Percentiles rank a stretch among this genome's conserved stretches.
Conservation (phyloP, 2,329 filamentous ascomycete genomes). For the Hymenoscyphus fructigenus region DNA sequence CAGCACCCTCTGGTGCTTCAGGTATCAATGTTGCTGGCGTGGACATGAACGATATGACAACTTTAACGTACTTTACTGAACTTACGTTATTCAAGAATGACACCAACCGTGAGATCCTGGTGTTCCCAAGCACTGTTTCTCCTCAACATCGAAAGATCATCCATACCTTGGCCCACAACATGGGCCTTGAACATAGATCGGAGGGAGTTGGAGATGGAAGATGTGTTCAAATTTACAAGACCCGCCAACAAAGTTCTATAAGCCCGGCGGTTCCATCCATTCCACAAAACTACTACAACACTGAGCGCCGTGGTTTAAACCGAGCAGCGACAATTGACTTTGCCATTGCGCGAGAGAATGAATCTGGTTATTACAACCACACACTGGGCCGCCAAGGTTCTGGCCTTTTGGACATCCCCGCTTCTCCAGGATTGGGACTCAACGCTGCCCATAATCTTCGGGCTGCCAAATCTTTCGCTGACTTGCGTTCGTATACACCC, state of each 20-base stretch:
- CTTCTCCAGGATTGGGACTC: constrained; percentile 65
- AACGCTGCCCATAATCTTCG: constrained; percentile 78
- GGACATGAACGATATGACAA: constrained; percentile 88
- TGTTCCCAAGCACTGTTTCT: constrained; percentile 78
- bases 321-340: constrained; percentile 98
- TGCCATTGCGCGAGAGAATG: constrained; percentile 70
- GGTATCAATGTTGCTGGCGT: constrained; percentile 48
- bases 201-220: constrained; percentile 84
- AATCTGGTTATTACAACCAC: constrained; percentile 68
- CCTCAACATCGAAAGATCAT: constrained; percentile 86
- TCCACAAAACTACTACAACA: constrained; percentile 50
- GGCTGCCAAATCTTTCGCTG: constrained; percentile 94
- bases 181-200: constrained; percentile 87
- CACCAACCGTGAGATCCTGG: constrained; percentile 70
- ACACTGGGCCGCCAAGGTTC: constrained; percentile 78
- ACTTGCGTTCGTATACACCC: constrained; percentile 90
- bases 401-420: constrained; percentile 81
- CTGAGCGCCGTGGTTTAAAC: constrained; percentile 78
- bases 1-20: constrained; percentile 12
- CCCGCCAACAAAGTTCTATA: constrained; percentile 41
- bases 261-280: constrained; percentile 42
- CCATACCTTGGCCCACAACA: constrained; percentile 92
- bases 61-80: constrained; percentile 86
- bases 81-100: constrained; percentile 87
- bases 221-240: constrained; percentile 86